These are phyloP conservation scores for Colletotrichum cordylinicola DNA, from an alignment of 2,329 filamentous ascomycete species.

Conservation along the genomic window DNA sequence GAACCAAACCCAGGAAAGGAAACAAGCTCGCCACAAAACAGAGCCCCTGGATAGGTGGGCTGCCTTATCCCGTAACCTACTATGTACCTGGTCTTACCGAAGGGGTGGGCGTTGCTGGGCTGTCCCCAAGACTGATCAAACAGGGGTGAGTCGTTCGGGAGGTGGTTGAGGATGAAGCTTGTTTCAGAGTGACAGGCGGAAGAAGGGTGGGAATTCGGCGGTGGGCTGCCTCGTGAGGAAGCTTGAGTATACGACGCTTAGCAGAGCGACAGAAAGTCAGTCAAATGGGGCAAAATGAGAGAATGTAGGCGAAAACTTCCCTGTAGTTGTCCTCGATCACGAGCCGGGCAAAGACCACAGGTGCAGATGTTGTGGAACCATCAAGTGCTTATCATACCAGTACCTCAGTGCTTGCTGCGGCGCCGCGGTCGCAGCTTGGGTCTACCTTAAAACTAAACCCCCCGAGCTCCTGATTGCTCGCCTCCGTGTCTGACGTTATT, in stretches of 20 bases:
- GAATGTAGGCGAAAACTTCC: background rate
- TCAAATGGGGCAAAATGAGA: background rate
- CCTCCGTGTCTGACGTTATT: background rate
- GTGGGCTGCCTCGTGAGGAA: background rate
- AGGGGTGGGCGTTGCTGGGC: background rate
- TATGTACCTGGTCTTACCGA: background rate
- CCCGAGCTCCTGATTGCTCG: background rate
- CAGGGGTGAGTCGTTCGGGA: background rate
- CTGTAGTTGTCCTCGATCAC: background rate
- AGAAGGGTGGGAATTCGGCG: background rate
- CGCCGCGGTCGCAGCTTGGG: background rate
- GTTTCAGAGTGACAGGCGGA: conserved; percentile 15
- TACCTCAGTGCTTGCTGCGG: background rate
- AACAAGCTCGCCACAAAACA: background rate
- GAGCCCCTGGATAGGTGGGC: background rate
- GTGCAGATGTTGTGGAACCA: background rate
- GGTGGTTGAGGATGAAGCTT: conserved; percentile 9
- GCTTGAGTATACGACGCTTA: background rate
- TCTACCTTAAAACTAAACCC: background rate
- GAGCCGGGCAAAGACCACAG: background rate
- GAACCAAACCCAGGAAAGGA: background rate
- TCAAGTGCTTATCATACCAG: background rate
- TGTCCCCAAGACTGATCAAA: background rate
- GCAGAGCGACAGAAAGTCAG: background rate
- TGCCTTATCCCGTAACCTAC: background rate